These are phyloP conservation scores for Pyrrhoderma lamaoense DNA, from an alignment of 1,284 basidiomycete species.

Conservation along the genomic window DNA sequence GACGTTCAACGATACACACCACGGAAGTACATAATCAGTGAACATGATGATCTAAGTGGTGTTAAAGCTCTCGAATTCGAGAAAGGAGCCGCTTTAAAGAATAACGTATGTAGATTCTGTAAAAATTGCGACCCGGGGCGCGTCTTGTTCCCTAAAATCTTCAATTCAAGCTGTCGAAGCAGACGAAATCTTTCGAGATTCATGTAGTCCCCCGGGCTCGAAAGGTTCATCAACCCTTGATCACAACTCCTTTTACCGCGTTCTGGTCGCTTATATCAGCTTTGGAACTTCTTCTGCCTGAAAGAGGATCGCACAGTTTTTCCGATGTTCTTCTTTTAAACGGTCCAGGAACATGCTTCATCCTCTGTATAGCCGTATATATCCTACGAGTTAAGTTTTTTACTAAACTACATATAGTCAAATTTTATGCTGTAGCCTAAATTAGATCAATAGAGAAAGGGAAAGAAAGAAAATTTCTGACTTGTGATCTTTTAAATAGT, in stretches of 20 bases:
- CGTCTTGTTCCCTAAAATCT: not conserved
- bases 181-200: conserved; percentile 38
- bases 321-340: conserved; percentile 85
- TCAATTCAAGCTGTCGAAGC: conserved; percentile 6
- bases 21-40: conserved; percentile 77
- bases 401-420: not conserved
- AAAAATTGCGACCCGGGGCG: no score
- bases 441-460: no score
- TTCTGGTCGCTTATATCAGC: conserved; percentile 51
- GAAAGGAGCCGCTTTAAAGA: conserved; percentile 17
- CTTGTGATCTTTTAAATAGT: conserved; percentile 35
- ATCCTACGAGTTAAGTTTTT: conserved; percentile 60
- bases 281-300: conserved; percentile 42
- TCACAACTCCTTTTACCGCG: conserved; percentile 62
- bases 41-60: conserved; percentile 76
- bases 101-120: not conserved
- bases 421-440: conserved; percentile 10
- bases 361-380: conserved; percentile 69
- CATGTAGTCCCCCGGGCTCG: conserved; percentile 79
- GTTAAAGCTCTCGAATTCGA: conserved; percentile 71
- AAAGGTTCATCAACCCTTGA: conserved; percentile 69
- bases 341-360: conserved; percentile 91
- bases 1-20: conserved; percentile 72
- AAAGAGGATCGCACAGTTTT: conserved; percentile 31
- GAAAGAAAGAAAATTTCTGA: no score